These are phyloP conservation scores for Kentomonas sorsogonicus DNA, from an alignment of 208 protist genomes.

Conservation along the genomic window DNA sequence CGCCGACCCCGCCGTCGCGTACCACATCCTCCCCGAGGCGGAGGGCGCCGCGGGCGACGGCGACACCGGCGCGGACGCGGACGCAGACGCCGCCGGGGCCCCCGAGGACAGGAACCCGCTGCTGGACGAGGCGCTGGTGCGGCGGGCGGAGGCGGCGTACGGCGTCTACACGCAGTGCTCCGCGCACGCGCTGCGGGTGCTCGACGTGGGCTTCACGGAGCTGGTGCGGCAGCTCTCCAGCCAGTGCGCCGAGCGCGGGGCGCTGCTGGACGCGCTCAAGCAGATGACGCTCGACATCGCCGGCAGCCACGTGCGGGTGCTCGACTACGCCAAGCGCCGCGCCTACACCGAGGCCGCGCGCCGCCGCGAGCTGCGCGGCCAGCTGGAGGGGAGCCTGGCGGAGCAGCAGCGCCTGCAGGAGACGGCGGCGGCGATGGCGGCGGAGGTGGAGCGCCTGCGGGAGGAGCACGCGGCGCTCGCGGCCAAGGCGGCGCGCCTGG, in stretches of 20 bases:
- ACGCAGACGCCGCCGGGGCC: not conserved
- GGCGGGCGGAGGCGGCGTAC: conserved; percentile 35
- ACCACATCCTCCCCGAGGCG: conserved; percentile 40
- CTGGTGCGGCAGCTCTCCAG: conserved; percentile 61
- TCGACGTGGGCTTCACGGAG: conserved; percentile 76
- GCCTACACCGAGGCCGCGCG: conserved; percentile 35
- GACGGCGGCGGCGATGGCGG: not conserved
- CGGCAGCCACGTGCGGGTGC: conserved; percentile 43
- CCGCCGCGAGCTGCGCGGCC: conserved; percentile 16
- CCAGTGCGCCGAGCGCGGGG: conserved; percentile 73
- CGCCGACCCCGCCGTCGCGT: conserved; percentile 50
- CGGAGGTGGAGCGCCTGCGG: conserved; percentile 15
- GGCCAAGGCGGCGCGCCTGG: conserved; percentile 58
- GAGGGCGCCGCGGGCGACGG: conserved; percentile 8
- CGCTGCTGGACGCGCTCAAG: conserved; percentile 70
- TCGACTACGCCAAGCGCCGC: conserved; percentile 56
- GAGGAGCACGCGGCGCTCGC: conserved; percentile 27
- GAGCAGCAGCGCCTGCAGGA: conserved; percentile 15
- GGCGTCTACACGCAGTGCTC: conserved; percentile 58
- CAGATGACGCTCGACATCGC: conserved; percentile 64
- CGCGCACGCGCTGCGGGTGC: conserved; percentile 41
- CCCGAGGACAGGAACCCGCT: conserved; percentile 13
- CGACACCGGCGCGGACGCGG: not conserved
- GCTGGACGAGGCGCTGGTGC: conserved; percentile 24
- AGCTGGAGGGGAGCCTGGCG: conserved; percentile 7